Percentiles rank a stretch among this genome's conserved stretches.
Evolutionary conservation across 768 basidiomycete species (phyloP).

Genomic region (Lactarius sp.): DNA sequence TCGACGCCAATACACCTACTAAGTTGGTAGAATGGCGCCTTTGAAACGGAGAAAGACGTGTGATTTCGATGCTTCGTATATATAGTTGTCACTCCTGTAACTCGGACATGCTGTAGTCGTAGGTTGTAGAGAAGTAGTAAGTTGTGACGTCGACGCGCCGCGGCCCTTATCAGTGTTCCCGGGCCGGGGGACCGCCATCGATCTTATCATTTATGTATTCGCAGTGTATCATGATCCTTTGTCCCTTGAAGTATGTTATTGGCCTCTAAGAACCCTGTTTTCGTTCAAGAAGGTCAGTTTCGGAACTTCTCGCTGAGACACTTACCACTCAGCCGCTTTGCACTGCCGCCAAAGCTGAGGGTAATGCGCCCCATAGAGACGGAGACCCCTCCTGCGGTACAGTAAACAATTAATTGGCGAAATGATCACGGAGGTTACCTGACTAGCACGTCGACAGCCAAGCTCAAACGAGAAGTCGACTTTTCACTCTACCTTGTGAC

Average conservation of each 20-base stretch:
- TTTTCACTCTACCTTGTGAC: slow-evolving; percentile 87
- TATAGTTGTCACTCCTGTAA: background rate
- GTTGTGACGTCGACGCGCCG: background rate
- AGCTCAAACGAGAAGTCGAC: slow-evolving; percentile 37
- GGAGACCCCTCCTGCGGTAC: background rate
- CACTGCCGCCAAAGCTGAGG: background rate
- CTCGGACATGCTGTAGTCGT: background rate
- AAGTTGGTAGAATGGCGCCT: background rate
- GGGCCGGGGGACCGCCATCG: no score
- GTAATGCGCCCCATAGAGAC: background rate
- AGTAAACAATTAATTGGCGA: background rate
- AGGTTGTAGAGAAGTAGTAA: background rate
- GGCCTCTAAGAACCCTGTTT: background rate
- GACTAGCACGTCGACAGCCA: background rate
- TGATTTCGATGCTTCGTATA: background rate
- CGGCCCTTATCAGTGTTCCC: no score
- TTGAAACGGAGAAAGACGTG: slow-evolving; percentile 4
- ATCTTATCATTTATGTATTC: no score
- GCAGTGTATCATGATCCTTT: no score
- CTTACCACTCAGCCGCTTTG: background rate
- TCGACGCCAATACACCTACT: slow-evolving; percentile 29
- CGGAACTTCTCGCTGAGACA: background rate
- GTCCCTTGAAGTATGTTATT: background rate
- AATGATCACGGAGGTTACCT: background rate
- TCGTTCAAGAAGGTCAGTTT: background rate